Evolutionary conservation across 108 stramenopile species (phyloP), one percentile per base, ranked within the genome.

Genomic region (Cyclostephanos tholiformis): DNA sequence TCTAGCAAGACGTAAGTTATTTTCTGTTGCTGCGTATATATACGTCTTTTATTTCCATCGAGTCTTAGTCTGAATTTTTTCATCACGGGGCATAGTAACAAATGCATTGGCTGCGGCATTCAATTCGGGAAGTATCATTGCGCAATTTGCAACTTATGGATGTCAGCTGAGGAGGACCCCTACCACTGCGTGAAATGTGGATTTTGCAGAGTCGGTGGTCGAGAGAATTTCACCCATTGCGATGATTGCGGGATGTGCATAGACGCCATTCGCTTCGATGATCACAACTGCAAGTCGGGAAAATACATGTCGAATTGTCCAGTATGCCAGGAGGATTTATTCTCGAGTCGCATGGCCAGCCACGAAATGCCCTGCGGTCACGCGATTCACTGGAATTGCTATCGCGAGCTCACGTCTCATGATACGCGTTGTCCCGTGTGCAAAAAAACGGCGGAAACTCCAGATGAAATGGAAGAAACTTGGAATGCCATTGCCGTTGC

Each of bases 281-380:
- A 87, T 26, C 94, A 95, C 56, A 91, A 90, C 64, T 95, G 94
- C 67, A 91, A 90, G 71, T 83, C 84, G 55, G 94, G 92, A 52
- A 95, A 93, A 74, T 95, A 95, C 85, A 92, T 92, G 83, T 86
- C 85, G 76, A 95, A 91, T 58, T 95, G 94, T 55, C 94, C 94
- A 9, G 91, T 95, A 6, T 95, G 94, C 67, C 87, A 89, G 23
- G 94, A 95, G 64, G 94, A 95, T 67, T 89, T 95, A 84, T 93
- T 95, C 67, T 86, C 87, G 14, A 89, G 88, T 39, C 70, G 91
- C 50, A 79, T 79, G 77, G 78, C 82, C 23, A 83, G 75, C 72
- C 81, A 82, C 56, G 81, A 82, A 67, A 82, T 82, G 81, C 81
- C 81, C 3, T 82, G 81, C 36, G 81, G 81, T 23, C 81, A 83